phyloP scores from a whole-genome alignment of 257 asterid genomes.

The Apocynum venetum region DNA sequence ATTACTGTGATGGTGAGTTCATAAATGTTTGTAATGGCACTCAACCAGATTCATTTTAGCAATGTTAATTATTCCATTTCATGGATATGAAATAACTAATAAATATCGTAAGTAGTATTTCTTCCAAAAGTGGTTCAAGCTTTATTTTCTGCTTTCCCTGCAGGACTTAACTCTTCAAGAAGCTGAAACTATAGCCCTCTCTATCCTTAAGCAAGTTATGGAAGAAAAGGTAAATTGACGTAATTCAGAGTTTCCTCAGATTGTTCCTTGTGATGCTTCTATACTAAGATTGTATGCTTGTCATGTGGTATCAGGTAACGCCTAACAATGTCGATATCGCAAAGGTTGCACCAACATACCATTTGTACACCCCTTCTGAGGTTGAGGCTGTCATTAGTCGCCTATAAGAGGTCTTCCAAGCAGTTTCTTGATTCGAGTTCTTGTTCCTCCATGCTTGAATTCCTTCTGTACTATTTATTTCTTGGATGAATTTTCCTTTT shows the following conservation, averaged over 20 bases:
- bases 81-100: not conserved
- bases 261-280: not conserved
- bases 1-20: not conserved
- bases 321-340: conserved; percentile 92
- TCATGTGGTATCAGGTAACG: conserved; percentile 54
- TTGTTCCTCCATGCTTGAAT: conserved; percentile 1
- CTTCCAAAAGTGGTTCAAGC: not conserved
- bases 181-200: conserved; percentile 81
- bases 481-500: not conserved
- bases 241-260: not conserved
- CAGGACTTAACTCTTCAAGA: conserved; percentile 73
- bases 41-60: not conserved
- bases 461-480: not conserved
- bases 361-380: conserved; percentile 74
- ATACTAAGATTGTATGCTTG: not conserved
- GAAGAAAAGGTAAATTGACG: conserved; percentile 65
- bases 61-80: not conserved
- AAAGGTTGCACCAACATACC: conserved; percentile 80
- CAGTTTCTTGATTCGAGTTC: conserved; percentile 10
- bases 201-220: conserved; percentile 87
- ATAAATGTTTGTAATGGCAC: not conserved
- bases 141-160: conserved; percentile 14
- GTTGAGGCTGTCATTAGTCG: conserved; percentile 78
- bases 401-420: conserved; percentile 36
- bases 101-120: not conserved